Evolutionary conservation across 2,329 filamentous ascomycete genomes (phyloP).

Genomic region (Phaeoacremonium minimum): DNA sequence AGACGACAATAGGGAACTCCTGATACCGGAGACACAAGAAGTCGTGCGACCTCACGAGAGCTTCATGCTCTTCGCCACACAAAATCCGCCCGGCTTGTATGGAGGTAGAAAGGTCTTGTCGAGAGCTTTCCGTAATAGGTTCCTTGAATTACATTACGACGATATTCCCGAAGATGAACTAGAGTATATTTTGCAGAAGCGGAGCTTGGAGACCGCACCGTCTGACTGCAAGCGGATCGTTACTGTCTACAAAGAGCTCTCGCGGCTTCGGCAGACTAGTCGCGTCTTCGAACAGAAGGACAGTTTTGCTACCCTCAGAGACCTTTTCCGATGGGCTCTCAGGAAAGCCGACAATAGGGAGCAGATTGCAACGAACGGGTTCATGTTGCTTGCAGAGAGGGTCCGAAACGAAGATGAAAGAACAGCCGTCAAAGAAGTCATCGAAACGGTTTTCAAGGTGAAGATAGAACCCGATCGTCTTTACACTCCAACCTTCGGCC

Average conservation of each 20-base stretch:
- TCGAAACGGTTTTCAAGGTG: constrained; percentile 88
- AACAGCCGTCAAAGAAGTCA: constrained; percentile 75
- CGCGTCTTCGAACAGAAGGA: constrained; percentile 95
- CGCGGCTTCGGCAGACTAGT: constrained; percentile 81
- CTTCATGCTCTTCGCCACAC: constrained; percentile 97
- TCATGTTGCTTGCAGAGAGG: constrained; percentile 92
- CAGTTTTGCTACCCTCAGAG: constrained; percentile 92
- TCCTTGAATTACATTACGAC: constrained; percentile 94
- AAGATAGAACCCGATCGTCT: constrained; percentile 69
- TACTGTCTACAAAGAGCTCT: constrained; percentile 88
- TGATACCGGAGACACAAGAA: constrained; percentile 96
- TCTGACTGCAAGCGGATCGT: constrained; percentile 92
- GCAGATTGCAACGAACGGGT: constrained; percentile 86
- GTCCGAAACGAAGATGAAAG: constrained; percentile 90
- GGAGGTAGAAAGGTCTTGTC: constrained; percentile 92
- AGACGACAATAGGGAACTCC: constrained; percentile 91
- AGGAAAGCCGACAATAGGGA: constrained; percentile 80
- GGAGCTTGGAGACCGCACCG: constrained; percentile 81
- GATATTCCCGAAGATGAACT: constrained; percentile 96
- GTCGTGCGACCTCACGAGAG: constrained; percentile 86
- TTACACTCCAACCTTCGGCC: too few relatives aligned
- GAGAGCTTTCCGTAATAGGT: constrained; percentile 91
- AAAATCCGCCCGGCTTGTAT: constrained; percentile 94
- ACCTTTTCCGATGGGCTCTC: constrained; percentile 92
- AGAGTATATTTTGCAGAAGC: constrained; percentile 82